These are phyloP conservation scores for Thelonectria discophora DNA, from an alignment of 2,329 filamentous ascomycete species.

Conservation along the genomic window DNA sequence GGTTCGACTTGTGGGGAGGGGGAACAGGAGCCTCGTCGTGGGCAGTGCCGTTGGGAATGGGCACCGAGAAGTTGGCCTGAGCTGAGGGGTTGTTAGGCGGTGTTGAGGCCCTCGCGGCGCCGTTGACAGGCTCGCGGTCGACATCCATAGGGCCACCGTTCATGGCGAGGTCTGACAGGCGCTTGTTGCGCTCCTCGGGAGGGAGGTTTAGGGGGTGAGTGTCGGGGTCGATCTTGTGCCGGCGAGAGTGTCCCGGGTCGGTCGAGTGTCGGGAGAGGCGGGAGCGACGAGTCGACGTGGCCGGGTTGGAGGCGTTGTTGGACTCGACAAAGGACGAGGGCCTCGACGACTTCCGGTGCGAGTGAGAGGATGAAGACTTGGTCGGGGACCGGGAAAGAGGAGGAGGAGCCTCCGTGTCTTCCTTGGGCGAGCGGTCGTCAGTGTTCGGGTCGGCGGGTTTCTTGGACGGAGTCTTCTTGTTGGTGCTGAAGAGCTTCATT, in stretches of 20 bases:
- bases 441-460: constrained; percentile 50
- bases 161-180: constrained; percentile 72
- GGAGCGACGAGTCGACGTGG: constrained; percentile 50
- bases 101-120: constrained; percentile 54
- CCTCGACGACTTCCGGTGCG: constrained; percentile 45
- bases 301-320: constrained; percentile 30
- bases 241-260: constrained; percentile 56
- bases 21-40: constrained; percentile 67
- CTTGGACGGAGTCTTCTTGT: constrained; percentile 55
- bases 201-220: constrained; percentile 90
- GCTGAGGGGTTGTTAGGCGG: constrained; percentile 55
- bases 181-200: constrained; percentile 85
- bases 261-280: constrained; percentile 60
- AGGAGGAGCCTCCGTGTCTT: constrained; percentile 48
- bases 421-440: constrained; percentile 50
- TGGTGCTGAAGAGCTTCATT: constrained; percentile 63
- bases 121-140: constrained; percentile 70
- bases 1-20: constrained; percentile 75
- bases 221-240: constrained; percentile 70
- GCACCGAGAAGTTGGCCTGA: constrained; percentile 59
- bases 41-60: constrained; percentile 59
- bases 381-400: constrained; percentile 49
- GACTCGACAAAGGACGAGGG: constrained; percentile 45
- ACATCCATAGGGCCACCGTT: constrained; percentile 78
- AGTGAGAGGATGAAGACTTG: constrained; percentile 47